Percentiles rank a stretch among this genome's conserved stretches.
These are phyloP conservation scores for Eragrostis tef DNA, from an alignment of 202 grass and related monocot genomes.

Conservation along the genomic window DNA sequence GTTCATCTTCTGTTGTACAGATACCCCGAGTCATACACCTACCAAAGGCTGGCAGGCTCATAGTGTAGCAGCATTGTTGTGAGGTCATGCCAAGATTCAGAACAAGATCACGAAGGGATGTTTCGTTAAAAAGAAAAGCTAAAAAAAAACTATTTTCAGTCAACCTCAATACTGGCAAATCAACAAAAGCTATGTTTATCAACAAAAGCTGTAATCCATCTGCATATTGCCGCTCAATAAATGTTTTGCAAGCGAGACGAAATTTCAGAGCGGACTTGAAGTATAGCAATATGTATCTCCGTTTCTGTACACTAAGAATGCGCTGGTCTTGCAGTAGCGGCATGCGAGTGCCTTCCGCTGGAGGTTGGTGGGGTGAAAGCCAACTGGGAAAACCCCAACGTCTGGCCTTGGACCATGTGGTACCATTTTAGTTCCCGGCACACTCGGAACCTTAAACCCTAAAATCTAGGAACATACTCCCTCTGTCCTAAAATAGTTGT, in stretches of 20 bases:
- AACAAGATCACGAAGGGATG: background rate
- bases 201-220: no score
- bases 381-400: slow-evolving; percentile 56
- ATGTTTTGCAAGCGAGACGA: slow-evolving; percentile 22
- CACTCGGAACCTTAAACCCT: no score
- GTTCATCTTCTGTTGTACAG: background rate
- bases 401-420: no score
- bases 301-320: slow-evolving; percentile 80
- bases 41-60: background rate
- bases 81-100: background rate
- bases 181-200: slow-evolving; percentile 6
- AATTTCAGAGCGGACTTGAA: background rate
- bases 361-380: slow-evolving; percentile 84
- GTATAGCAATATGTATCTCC: slow-evolving; percentile 43
- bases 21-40: background rate
- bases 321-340: slow-evolving; percentile 63
- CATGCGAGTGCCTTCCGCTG: slow-evolving; percentile 61
- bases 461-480: no score
- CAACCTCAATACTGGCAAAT: background rate
- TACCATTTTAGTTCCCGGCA: no score
- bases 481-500: no score
- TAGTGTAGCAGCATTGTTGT: background rate
- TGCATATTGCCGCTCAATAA: background rate
- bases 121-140: background rate
- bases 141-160: background rate